These are phyloP conservation scores for Phytophthora pini DNA, from an alignment of 352 stramenopile genomes.

Conservation along the genomic window DNA sequence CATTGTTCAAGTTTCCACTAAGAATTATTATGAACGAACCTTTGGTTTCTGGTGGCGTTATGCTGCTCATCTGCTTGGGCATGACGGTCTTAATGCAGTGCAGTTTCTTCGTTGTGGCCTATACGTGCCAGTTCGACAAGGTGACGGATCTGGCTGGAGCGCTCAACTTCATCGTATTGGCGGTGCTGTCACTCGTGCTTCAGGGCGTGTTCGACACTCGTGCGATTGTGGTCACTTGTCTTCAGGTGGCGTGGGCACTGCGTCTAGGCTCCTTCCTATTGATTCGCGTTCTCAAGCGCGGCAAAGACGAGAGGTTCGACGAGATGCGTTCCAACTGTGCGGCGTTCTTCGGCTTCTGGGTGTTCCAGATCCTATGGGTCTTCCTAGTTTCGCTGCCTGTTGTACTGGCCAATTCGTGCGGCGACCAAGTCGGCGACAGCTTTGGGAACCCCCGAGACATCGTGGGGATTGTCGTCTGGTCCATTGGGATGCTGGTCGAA, in stretches of 20 bases:
- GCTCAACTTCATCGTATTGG: constrained; percentile 68
- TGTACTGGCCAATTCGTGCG: constrained; percentile 64
- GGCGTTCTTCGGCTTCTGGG: constrained; percentile 80
- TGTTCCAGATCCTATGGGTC: constrained; percentile 86
- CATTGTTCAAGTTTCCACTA: constrained; percentile 6
- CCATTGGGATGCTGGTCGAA: constrained; percentile 61
- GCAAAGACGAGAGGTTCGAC: constrained; percentile 82
- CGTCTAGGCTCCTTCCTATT: constrained; percentile 76
- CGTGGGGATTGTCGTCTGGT: constrained; percentile 58
- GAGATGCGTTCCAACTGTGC: constrained; percentile 69
- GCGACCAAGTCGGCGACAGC: constrained; percentile 18
- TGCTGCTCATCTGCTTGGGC: constrained; percentile 58
- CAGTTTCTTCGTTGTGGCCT: constrained; percentile 68
- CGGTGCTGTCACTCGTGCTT: constrained; percentile 53
- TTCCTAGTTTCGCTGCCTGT: constrained; percentile 78
- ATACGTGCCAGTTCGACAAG: constrained; percentile 70
- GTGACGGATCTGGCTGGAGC: constrained; percentile 68
- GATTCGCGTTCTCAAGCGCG: constrained; percentile 66
- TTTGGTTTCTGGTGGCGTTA: constrained; percentile 33
- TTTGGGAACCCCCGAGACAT: constrained; percentile 53
- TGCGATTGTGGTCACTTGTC: constrained; percentile 49
- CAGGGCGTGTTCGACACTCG: constrained; percentile 55
- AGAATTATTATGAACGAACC: constrained; percentile 24
- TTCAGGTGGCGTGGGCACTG: constrained; percentile 64
- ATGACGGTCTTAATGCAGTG: constrained; percentile 62